These are phyloP conservation scores for Tetrastigma voinierianum DNA, from an alignment of 164 flowering plant species.

Conservation along the genomic window DNA sequence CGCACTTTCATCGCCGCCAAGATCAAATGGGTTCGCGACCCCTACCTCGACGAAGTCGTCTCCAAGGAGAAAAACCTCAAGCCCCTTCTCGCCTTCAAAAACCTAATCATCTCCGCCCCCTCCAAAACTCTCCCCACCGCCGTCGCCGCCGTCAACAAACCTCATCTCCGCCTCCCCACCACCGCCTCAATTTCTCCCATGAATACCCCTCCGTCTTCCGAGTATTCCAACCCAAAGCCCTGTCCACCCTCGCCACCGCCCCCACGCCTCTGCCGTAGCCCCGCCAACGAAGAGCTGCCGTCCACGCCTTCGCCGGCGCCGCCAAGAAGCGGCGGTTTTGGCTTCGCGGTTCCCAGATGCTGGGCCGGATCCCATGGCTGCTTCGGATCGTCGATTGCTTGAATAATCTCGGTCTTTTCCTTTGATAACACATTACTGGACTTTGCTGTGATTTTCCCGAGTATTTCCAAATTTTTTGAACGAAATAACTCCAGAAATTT, in stretches of 20 bases:
- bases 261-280: conserved; percentile 37
- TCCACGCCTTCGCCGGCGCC: conserved; percentile 20
- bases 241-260: conserved; percentile 35
- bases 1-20: conserved; percentile 45
- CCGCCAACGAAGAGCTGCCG: conserved; percentile 33
- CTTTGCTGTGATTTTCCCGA: conserved; percentile 75
- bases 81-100: conserved; percentile 35
- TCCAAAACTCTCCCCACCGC: conserved; percentile 33
- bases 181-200: conserved; percentile 23
- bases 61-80: conserved; percentile 50
- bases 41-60: conserved; percentile 47
- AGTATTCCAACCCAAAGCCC: conserved; percentile 30
- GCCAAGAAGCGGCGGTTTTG: conserved; percentile 50
- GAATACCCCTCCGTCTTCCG: conserved; percentile 33
- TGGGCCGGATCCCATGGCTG: no score
- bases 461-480: conserved; percentile 46
- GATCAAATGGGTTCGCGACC: conserved; percentile 62
- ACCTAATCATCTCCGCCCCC: conserved; percentile 40
- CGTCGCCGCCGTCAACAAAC: conserved; percentile 24
- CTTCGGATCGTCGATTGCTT: conserved; percentile 53
- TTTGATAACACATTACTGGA: conserved; percentile 32
- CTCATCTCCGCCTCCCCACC: conserved; percentile 26
- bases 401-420: conserved; percentile 80
- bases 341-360: conserved; percentile 28
- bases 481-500: conserved; percentile 7